Percentiles rank a stretch among this genome's conserved stretches.
Conservation (phyloP, 345 rosid genomes). For the Combretum micranthum region DNA sequence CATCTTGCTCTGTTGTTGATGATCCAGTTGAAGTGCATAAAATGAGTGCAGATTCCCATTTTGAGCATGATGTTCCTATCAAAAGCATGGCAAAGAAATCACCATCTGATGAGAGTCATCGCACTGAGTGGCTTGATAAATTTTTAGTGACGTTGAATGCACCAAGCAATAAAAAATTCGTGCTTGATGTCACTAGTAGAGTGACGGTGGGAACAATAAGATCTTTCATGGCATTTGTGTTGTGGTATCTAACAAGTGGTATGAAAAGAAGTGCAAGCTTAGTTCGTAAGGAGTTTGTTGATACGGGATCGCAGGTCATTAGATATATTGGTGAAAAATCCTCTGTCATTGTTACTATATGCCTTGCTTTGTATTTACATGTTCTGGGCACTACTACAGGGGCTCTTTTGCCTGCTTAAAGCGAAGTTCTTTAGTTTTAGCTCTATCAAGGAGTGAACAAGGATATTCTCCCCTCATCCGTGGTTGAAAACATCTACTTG, state of each 20-base stretch:
- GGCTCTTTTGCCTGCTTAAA: slow-evolving; percentile 42
- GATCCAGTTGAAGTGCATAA: slow-evolving; percentile 19
- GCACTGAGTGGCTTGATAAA: slow-evolving; percentile 9
- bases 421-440: background rate
- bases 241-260: slow-evolving; percentile 58
- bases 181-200: slow-evolving; percentile 89
- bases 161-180: slow-evolving; percentile 69
- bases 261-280: slow-evolving; percentile 38
- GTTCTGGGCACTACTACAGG: slow-evolving; percentile 38
- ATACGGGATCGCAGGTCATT: slow-evolving; percentile 57
- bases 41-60: slow-evolving; percentile 9
- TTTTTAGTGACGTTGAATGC: slow-evolving; percentile 36
- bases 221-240: slow-evolving; percentile 48
- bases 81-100: slow-evolving; percentile 17
- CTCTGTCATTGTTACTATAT: slow-evolving; percentile 60
- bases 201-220: slow-evolving; percentile 70
- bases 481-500: too few relatives aligned
- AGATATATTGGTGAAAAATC: slow-evolving; percentile 67
- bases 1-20: slow-evolving; percentile 22
- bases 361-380: slow-evolving; percentile 74
- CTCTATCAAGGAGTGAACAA: too few relatives aligned
- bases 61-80: slow-evolving; percentile 16
- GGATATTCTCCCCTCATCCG: too few relatives aligned
- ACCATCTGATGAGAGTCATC: slow-evolving; percentile 20
- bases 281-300: slow-evolving; percentile 50